phyloP scores from a whole-genome alignment of 306 rosid genomes.

The Ziziphus jujuba region DNA sequence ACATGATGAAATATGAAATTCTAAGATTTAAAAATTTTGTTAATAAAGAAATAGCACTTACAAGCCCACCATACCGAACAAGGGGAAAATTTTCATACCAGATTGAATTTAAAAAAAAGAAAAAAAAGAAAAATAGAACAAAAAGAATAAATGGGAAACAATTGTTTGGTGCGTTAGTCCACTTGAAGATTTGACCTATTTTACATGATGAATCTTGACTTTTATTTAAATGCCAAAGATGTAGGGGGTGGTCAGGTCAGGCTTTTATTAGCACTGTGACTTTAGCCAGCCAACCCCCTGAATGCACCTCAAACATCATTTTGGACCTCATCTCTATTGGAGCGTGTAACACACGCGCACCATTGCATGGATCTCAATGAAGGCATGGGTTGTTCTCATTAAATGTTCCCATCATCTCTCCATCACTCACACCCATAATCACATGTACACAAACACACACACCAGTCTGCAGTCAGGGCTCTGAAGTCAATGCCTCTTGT shows the following conservation, averaged over 20 bases:
- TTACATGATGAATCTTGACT: neutral
- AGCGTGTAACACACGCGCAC: conserved; percentile 38
- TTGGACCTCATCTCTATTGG: conserved; percentile 16
- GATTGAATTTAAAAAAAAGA: too few relatives aligned
- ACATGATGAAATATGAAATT: too few relatives aligned
- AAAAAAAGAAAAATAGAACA: neutral
- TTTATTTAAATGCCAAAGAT: neutral
- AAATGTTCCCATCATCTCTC: conserved; percentile 35
- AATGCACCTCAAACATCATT: neutral
- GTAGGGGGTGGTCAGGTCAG: neutral
- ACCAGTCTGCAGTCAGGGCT: conserved; percentile 36
- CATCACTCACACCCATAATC: conserved; percentile 27
- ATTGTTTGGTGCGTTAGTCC: neutral
- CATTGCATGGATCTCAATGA: conserved; percentile 18
- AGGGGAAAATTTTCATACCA: neutral
- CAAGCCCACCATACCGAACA: neutral
- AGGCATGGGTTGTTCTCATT: conserved; percentile 25
- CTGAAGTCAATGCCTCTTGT: conserved; percentile 57
- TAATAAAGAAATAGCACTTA: neutral
- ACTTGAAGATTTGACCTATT: conserved; percentile 4
- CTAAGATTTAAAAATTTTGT: too few relatives aligned
- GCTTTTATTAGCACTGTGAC: neutral
- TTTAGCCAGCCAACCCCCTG: neutral
- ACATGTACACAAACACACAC: conserved; percentile 12
- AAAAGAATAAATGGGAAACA: neutral